Evolutionary conservation across 371 early-diverging fungal species (phyloP).

Genomic region (Batkoa obscura): DNA sequence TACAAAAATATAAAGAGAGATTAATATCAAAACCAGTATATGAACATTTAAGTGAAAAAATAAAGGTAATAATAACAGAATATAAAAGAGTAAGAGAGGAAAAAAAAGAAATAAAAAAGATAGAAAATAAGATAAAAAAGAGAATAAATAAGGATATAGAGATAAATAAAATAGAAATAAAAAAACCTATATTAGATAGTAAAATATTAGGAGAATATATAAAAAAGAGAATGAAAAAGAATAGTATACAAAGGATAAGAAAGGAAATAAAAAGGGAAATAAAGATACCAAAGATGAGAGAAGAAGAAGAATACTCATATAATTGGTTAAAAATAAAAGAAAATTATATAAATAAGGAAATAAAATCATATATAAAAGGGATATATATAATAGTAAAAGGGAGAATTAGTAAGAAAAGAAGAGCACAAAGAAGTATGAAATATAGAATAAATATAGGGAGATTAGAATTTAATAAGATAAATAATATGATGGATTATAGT

Average conservation of each 20-base stretch:
- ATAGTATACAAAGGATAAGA: background rate
- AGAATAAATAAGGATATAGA: background rate
- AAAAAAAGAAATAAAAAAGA: no score
- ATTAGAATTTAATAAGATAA: background rate
- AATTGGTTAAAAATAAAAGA: background rate
- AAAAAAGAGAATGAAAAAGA: background rate
- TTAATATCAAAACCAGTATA: background rate
- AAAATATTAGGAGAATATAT: background rate
- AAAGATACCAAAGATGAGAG: background rate
- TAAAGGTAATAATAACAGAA: background rate
- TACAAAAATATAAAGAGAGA: background rate
- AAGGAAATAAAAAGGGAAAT: background rate
- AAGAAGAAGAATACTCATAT: background rate
- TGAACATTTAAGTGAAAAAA: background rate
- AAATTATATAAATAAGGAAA: conserved; percentile 7
- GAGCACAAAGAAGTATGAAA: background rate
- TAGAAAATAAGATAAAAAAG: no score
- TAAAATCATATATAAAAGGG: background rate
- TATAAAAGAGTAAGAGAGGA: no score
- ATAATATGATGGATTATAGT: background rate
- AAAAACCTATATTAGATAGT: background rate
- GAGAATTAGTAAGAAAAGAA: background rate
- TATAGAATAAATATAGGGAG: background rate
- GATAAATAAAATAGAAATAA: background rate
- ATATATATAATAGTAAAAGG: background rate